phyloP scores from a whole-genome alignment of 2,329 filamentous ascomycete genomes.

The Penicillium sp. region DNA sequence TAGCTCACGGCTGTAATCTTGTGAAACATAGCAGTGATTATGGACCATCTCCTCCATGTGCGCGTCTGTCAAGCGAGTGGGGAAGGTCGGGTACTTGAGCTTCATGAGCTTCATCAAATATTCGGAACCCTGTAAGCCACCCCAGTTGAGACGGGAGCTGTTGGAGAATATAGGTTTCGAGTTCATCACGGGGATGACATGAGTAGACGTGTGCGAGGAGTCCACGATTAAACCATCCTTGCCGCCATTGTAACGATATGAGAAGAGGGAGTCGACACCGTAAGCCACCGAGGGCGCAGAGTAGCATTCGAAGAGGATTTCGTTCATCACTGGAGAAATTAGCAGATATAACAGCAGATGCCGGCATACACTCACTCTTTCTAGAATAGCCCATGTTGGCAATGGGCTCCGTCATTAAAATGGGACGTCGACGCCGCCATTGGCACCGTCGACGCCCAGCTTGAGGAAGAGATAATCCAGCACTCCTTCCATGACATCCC shows the following conservation, averaged over 20 bases:
- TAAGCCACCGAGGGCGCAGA: constrained; percentile 85
- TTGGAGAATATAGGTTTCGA: constrained; percentile 81
- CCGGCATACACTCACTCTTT: constrained; percentile 65
- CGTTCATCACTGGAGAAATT: constrained; percentile 75
- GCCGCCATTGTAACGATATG: constrained; percentile 89
- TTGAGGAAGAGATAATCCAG: constrained; percentile 95
- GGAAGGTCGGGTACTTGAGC: constrained; percentile 88
- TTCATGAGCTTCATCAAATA: constrained; percentile 87
- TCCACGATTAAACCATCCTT: constrained; percentile 85
- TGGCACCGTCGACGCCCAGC: constrained; percentile 75
- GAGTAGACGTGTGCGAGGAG: constrained; percentile 90
- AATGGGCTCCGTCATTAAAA: constrained; percentile 94
- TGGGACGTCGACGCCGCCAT: constrained; percentile 78
- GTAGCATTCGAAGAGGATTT: constrained; percentile 97
- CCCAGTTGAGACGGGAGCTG: constrained; percentile 91
- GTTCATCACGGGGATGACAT: constrained; percentile 90
- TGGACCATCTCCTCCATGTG: constrained; percentile 86
- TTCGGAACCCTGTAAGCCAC: constrained; percentile 84
- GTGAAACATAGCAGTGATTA: constrained; percentile 87
- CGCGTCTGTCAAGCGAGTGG: constrained; percentile 79
- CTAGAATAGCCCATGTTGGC: constrained; percentile 87
- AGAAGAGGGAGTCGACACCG: constrained; percentile 95
- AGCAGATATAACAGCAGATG: constrained; percentile 17
- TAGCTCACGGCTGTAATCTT: constrained; percentile 79
- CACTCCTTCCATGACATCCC: constrained; percentile 95